Conservation (phyloP, 1,284 basidiomycete genomes). For the Fomitopsis palustris region DNA sequence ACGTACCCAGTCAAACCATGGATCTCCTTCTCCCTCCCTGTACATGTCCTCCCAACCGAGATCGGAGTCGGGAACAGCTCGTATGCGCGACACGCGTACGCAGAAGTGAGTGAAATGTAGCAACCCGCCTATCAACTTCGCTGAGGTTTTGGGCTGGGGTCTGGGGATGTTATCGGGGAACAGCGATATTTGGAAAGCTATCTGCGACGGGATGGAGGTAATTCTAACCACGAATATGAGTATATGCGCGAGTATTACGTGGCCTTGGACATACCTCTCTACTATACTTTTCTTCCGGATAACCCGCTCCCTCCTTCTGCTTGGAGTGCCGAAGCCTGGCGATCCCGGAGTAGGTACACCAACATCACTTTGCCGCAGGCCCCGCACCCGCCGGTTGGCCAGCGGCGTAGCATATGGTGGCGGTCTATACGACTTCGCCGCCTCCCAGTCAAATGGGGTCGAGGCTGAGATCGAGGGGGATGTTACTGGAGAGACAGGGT, state of each 20-base stretch:
- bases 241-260: not conserved
- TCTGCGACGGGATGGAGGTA: conserved; percentile 56
- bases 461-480: conserved; percentile 70
- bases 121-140: conserved; percentile 57
- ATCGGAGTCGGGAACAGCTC: conserved; percentile 58
- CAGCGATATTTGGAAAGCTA: conserved; percentile 69
- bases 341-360: conserved; percentile 36
- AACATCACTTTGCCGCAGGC: conserved; percentile 39
- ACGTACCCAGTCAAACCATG: conserved; percentile 79
- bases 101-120: conserved; percentile 67
- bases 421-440: conserved; percentile 58
- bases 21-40: conserved; percentile 53
- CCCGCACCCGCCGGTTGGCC: conserved; percentile 36
- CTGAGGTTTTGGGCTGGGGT: conserved; percentile 60
- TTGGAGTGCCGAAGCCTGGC: conserved; percentile 16
- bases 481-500: conserved; percentile 43
- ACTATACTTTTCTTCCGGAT: conserved; percentile 60
- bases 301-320: conserved; percentile 35
- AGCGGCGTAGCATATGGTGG: conserved; percentile 66
- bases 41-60: conserved; percentile 76
- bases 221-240: conserved; percentile 36
- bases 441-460: conserved; percentile 79
- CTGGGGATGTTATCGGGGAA: conserved; percentile 75
- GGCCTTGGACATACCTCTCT: conserved; percentile 44
- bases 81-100: conserved; percentile 56